phyloP scores from a whole-genome alignment of 2,329 filamentous ascomycete genomes.

The Thielaviopsis musarum region DNA sequence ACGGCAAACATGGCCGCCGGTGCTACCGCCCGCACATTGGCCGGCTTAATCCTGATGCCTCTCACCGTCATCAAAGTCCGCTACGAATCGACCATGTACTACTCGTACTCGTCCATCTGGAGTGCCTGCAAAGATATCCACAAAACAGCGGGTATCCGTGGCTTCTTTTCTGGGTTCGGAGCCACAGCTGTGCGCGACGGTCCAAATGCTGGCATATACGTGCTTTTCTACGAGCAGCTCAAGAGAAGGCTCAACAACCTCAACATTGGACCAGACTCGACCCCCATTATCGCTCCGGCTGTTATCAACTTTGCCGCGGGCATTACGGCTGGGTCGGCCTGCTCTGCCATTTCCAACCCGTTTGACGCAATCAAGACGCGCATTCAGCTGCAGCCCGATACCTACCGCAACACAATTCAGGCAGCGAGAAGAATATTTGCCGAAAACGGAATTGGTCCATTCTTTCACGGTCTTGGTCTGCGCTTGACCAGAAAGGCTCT shows the following conservation, averaged over 20 bases:
- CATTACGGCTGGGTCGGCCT: constrained; percentile 61
- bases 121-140: constrained; percentile 61
- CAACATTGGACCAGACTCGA: constrained; percentile 4
- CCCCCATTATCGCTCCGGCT: constrained; percentile 7
- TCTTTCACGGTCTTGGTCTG: constrained; percentile 74
- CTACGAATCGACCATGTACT: constrained; percentile 78
- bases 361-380: constrained; percentile 95
- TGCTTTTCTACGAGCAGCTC: constrained; percentile 78
- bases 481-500: constrained; percentile 83
- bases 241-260: constrained; percentile 42
- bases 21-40: constrained; percentile 65
- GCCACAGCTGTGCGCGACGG: constrained; percentile 86
- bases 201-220: constrained; percentile 91
- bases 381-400: constrained; percentile 71
- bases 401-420: constrained; percentile 69
- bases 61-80: constrained; percentile 93
- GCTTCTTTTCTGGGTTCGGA: constrained; percentile 87
- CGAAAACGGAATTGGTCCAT: constrained; percentile 62
- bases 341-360: constrained; percentile 82
- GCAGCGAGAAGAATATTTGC: constrained; percentile 61
- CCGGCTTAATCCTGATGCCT: constrained; percentile 86
- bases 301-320: constrained; percentile 72
- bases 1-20: constrained; percentile 74
- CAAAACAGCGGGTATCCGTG: constrained; percentile 53
- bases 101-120: constrained; percentile 56